Base-by-base conservation (phyloP, 2,329 filamentous ascomycete genomes). In the Raffaelea arxii region DNA sequence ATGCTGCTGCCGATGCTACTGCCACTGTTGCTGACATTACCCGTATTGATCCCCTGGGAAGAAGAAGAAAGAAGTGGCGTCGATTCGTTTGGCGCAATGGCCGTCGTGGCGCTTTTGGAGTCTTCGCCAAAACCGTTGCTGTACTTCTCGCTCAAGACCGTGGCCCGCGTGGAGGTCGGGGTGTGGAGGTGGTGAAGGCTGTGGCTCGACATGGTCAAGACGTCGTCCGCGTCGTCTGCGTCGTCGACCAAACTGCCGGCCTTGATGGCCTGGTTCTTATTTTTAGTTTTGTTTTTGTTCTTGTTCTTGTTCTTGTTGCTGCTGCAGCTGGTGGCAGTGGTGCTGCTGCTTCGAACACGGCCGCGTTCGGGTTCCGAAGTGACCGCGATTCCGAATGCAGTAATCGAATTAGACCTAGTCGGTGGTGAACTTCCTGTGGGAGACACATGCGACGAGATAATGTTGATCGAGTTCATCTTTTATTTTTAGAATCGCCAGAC, bases 381-480 rank as follows among this genome's bases (percentile, higher is more conserved):
- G 52, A 72, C 62, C 43, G 68, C 66, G 41, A 75, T 59, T 51
- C 70, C 67, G 51, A 78, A 63, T 50, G 72, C 73, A 55, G 69
- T 69, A 57, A 80, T 67, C 24, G 78, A 82, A 62, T 80, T 81
- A 51, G 77, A 75, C 62, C 78, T 73, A 49, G 78, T 74, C 46
- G 76, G 71, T 39, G 64, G 61, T 27, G 77, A 71, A 56, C 71
- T 78, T 49, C 76, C 67, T 46, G 77, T 65, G 55, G 78, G 76
- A 57, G 79, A 80, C 63, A 90, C 86, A 69, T 85, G 83, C 64
- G 86, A 81, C 60, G 88, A 92, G 65, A 96, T 80, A 65, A 95
- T 87, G 71, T 92, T 94, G 72, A 95, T 75, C 59, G 90, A 94
- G 81, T 96, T 96, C 91, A 96, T 96, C 69, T 76, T 86, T 72